phyloP scores from a whole-genome alignment of 208 protist species.

The Leptomonas pyrrhocoris region DNA sequence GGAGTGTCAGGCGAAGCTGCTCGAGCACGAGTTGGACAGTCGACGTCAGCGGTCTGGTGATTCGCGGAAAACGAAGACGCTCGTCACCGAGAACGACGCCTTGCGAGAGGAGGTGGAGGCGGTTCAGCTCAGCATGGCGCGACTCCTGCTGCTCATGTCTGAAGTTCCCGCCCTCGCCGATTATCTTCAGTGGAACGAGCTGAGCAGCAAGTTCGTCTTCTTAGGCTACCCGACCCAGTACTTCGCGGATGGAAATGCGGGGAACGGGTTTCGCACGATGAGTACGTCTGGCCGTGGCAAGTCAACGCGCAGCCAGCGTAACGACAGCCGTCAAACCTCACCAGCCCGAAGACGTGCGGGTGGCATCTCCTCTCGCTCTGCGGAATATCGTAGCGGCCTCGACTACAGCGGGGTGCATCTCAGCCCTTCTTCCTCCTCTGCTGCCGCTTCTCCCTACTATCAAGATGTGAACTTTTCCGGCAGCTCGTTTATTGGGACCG shows the following conservation, averaged over 20 bases:
- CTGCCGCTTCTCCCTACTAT: conserved; percentile 11
- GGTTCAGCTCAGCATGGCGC: conserved; percentile 69
- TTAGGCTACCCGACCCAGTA: conserved; percentile 64
- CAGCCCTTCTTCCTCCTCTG: conserved; percentile 7
- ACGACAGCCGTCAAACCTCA: conserved; percentile 13
- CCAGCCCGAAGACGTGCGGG: conserved; percentile 14
- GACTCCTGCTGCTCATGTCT: conserved; percentile 71
- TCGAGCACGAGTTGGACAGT: conserved; percentile 33
- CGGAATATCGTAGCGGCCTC: not conserved
- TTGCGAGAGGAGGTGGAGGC: conserved; percentile 64
- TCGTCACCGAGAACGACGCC: conserved; percentile 35
- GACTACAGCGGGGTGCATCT: conserved; percentile 3
- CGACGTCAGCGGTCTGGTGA: conserved; percentile 23
- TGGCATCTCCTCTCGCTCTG: not conserved
- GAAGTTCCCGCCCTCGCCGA: conserved; percentile 70
- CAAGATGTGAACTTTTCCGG: conserved; percentile 28
- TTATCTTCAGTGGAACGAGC: conserved; percentile 64
- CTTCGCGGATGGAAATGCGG: conserved; percentile 28
- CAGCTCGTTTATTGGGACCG: conserved; percentile 40
- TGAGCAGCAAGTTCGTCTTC: conserved; percentile 69
- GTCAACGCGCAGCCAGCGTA: conserved; percentile 1
- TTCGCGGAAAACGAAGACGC: conserved; percentile 17
- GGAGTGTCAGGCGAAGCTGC: conserved; percentile 36
- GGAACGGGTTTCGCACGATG: not conserved
- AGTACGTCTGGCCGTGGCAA: conserved; percentile 1